Base-by-base conservation (phyloP, 768 basidiomycete species). In the Pisolithus tinctorius region DNA sequence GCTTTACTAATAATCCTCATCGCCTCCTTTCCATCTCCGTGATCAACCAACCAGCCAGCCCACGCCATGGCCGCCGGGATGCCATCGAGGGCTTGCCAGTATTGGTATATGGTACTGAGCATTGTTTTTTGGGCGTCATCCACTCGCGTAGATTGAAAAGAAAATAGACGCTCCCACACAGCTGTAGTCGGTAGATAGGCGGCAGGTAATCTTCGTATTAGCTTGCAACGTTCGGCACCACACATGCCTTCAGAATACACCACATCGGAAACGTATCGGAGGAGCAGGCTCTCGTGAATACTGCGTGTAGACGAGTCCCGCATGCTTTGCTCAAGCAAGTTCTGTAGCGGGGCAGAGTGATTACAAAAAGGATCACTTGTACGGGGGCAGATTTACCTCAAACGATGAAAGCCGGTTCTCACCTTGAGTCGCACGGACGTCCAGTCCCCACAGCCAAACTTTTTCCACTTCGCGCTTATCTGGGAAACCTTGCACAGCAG, bases 371-470 rank as follows among this genome's bases (percentile, higher is more conserved):
- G 57, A 49, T 14, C 45, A 38, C 17, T 8, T 1, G 43, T 34
- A 13, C 23, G 10, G 34, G n/a, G 30, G 1, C 23, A 4, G 1
- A 13, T 50, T 54, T 57, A 74, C 74, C 74, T 73, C 62, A 60
- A 70, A 68, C 25, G 65, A 43, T 16, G 50, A 53, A 47, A 53
- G 51, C 49, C 57, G 60, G 44, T 58, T 60, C 43, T 45, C 60
- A 37, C 30, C 16, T 29, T 39, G 50, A 34, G 57, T 57, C 45
- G 54, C 37, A 44, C 30, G 59, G 42, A 58, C 55, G 38, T 64
- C 66, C 17, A 81, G 54, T 45, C 81, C 79, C 82, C 81, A 82
- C 42, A 72, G 59, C 82, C 83, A 83, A 37, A 83, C 65, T 42
- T 67, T 65, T 55, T 69, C 62, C 20, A 67, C 37, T 5, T 65